A percentile compares a stretch with the other conserved stretches of the same genome.
phyloP scores from a whole-genome alignment of 768 basidiomycete species.

The Coprinopsis marcescibilis region DNA sequence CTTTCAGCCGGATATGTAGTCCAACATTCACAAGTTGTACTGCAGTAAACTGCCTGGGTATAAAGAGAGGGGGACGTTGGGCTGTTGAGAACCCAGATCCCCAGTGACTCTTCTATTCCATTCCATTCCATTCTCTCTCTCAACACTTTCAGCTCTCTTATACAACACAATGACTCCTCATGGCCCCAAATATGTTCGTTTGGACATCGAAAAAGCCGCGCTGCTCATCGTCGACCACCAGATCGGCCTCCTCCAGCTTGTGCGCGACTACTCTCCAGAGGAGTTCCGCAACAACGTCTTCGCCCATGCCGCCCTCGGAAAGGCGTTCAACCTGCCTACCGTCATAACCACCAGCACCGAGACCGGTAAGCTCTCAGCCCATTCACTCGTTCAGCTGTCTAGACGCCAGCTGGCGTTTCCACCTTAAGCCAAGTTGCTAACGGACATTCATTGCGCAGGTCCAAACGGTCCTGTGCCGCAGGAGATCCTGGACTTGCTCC shows the following conservation, averaged over 20 bases:
- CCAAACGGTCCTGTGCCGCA: conserved; percentile 43
- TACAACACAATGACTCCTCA: no score
- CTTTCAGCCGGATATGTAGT: no score
- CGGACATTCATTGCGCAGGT: conserved; percentile 21
- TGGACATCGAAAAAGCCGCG: conserved; percentile 39
- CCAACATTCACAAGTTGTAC: no score
- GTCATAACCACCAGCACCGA: conserved; percentile 41
- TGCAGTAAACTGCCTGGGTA: no score
- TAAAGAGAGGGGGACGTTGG: no score
- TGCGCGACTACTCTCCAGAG: conserved; percentile 33
- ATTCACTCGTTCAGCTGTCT: no score
- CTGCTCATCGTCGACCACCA: conserved; percentile 47
- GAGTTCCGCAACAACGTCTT: conserved; percentile 40
- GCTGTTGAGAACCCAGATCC: no score
- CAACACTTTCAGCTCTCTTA: no score
- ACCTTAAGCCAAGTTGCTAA: no score
- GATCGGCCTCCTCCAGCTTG: conserved; percentile 41
- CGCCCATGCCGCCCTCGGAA: conserved; percentile 41
- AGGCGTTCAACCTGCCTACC: conserved; percentile 40
- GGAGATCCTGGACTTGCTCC: conserved; percentile 41
- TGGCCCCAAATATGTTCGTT: conserved; percentile 19
- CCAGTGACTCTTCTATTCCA: no score
- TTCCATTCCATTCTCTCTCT: no score
- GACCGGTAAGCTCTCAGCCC: conserved; percentile 24
- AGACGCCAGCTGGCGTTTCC: no score